These are phyloP conservation scores for Trypanosoma lewisi DNA, from an alignment of 208 protist genomes.

Conservation along the genomic window DNA sequence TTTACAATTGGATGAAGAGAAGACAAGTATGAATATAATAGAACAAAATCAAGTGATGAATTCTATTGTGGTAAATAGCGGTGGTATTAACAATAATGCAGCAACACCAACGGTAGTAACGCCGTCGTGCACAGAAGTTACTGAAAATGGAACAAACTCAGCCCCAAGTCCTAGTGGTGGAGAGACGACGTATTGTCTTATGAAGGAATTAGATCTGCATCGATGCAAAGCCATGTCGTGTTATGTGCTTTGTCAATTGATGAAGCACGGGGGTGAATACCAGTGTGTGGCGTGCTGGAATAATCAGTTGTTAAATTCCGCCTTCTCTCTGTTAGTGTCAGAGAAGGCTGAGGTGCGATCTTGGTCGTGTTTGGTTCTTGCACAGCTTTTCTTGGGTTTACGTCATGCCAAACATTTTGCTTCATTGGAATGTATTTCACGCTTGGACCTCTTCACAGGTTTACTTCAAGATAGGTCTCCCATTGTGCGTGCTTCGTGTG, in stretches of 20 bases:
- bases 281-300: slow-evolving; percentile 82
- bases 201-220: slow-evolving; percentile 59
- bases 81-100: no score
- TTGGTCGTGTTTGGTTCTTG: slow-evolving; percentile 80
- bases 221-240: slow-evolving; percentile 90
- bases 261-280: slow-evolving; percentile 50
- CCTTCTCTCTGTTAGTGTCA: slow-evolving; percentile 62
- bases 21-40: slow-evolving; percentile 79
- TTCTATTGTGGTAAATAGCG: background rate
- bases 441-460: slow-evolving; percentile 65
- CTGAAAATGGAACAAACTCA: background rate
- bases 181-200: slow-evolving; percentile 79
- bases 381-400: slow-evolving; percentile 65
- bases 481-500: slow-evolving; percentile 84
- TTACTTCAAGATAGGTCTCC: slow-evolving; percentile 82
- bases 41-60: slow-evolving; percentile 52
- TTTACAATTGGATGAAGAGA: slow-evolving; percentile 79
- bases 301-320: slow-evolving; percentile 72
- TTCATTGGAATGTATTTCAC: slow-evolving; percentile 72
- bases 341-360: slow-evolving; percentile 73
- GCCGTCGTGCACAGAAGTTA: background rate
- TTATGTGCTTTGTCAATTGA: slow-evolving; percentile 91
- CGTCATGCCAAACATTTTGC: slow-evolving; percentile 76
- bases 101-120: no score
- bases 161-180: background rate